A percentile compares a stretch with the other conserved stretches of the same genome.
phyloP scores from a whole-genome alignment of 2,329 filamentous ascomycete genomes.

The Neonectria ditissima region DNA sequence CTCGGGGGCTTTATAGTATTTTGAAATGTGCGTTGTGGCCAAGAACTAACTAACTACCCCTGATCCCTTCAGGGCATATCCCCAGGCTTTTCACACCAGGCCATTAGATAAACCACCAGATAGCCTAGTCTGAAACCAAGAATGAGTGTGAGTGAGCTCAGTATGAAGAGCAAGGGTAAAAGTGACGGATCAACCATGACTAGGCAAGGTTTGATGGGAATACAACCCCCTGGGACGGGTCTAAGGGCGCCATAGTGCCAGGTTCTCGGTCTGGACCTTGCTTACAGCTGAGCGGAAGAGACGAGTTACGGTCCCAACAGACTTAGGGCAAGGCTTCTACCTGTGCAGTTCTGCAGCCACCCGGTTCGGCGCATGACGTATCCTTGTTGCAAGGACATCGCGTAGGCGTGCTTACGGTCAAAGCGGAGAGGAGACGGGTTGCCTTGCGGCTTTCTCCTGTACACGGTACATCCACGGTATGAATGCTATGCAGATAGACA shows the following conservation, averaged over 20 bases:
- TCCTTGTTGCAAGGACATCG: no score
- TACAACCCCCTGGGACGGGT: neutral
- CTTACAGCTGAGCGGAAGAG: neutral
- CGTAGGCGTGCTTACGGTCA: no score
- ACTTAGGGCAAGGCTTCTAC: neutral
- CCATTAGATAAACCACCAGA: neutral
- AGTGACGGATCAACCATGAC: neutral
- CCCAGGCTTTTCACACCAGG: neutral
- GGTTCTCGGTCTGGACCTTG: neutral
- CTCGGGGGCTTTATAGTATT: neutral
- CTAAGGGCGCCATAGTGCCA: neutral
- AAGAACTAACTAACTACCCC: neutral
- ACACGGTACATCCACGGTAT: neutral
- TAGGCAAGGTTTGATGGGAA: neutral
- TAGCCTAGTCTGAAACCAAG: neutral
- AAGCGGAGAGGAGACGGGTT: no score
- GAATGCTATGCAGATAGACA: neutral
- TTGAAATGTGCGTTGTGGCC: neutral
- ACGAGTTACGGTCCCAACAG: neutral
- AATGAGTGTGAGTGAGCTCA: neutral
- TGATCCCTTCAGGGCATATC: neutral
- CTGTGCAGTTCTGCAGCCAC: neutral
- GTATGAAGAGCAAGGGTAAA: neutral
- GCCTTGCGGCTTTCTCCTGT: no score
- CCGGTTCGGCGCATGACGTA: neutral